Evolutionary conservation across 495 filamentous ascomycete species (phyloP).

Genomic region (Rusavskia elegans): DNA sequence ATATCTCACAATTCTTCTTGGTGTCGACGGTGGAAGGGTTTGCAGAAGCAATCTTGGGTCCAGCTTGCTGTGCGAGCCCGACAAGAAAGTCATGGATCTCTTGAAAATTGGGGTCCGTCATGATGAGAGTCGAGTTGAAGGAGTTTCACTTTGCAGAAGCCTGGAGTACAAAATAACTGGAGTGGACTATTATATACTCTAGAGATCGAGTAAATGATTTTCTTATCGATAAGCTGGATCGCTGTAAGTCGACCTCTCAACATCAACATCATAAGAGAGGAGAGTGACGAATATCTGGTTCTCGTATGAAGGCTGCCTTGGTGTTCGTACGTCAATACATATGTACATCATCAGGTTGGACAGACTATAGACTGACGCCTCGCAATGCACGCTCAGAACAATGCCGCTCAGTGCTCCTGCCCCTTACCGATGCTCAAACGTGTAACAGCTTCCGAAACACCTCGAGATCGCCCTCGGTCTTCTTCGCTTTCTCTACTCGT

Average conservation of each 20-base stretch:
- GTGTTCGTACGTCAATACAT: no score
- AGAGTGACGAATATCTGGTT: no score
- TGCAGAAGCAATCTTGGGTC: constrained; percentile 64
- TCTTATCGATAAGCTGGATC: background rate
- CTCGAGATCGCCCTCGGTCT: background rate
- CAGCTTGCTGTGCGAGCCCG: constrained; percentile 58
- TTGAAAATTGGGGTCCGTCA: constrained; percentile 38
- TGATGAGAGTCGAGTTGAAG: background rate
- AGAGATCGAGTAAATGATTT: background rate
- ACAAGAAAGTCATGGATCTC: constrained; percentile 71
- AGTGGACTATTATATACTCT: background rate
- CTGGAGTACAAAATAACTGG: background rate
- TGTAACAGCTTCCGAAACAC: constrained; percentile 5
- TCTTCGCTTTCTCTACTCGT: background rate
- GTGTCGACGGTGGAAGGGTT: constrained; percentile 50
- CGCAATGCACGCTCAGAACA: background rate
- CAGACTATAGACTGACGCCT: background rate
- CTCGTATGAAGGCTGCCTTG: no score
- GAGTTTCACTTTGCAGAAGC: background rate
- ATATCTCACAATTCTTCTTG: constrained; percentile 67
- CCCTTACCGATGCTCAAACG: constrained; percentile 2
- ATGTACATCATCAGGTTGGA: no score
- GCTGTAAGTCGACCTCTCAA: no score
- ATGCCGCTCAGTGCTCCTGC: background rate
- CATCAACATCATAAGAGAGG: no score